phyloP scores from a whole-genome alignment of 2,329 filamentous ascomycete genomes.

The Beauveria sp. region DNA sequence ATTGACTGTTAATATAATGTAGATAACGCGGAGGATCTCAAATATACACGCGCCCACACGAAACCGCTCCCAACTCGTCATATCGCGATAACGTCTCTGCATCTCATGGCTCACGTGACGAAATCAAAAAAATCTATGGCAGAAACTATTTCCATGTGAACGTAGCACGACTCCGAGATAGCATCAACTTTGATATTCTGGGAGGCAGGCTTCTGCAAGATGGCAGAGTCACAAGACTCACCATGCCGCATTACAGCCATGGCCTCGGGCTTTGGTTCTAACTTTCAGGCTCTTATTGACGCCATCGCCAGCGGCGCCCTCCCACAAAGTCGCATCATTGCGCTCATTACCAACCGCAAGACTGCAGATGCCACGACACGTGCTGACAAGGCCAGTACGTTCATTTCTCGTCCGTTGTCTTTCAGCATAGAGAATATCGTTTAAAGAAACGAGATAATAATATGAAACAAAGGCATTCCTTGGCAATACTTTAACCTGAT shows the following conservation, averaged over 20 bases:
- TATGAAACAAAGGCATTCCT: conserved; percentile 43
- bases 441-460: too few relatives aligned
- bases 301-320: conserved; percentile 33
- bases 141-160: too few relatives aligned
- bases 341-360: conserved; percentile 41
- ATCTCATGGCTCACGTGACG: too few relatives aligned
- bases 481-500: conserved; percentile 77
- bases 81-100: too few relatives aligned
- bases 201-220: background rate
- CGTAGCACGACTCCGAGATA: too few relatives aligned
- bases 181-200: too few relatives aligned
- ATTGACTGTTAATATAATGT: too few relatives aligned
- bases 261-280: conserved; percentile 67
- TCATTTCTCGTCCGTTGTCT: too few relatives aligned
- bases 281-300: conserved; percentile 66
- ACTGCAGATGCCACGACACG: conserved; percentile 37
- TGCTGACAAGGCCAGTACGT: conserved; percentile 32
- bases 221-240: background rate
- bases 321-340: conserved; percentile 34
- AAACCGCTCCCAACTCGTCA: too few relatives aligned
- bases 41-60: too few relatives aligned
- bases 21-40: too few relatives aligned
- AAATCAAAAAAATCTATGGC: too few relatives aligned
- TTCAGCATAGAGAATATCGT: rapidly evolving
- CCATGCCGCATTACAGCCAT: conserved; percentile 55